Evolutionary conservation across 75 land plant genomes (phyloP).

Genomic region (Selaginella tamariscina): DNA sequence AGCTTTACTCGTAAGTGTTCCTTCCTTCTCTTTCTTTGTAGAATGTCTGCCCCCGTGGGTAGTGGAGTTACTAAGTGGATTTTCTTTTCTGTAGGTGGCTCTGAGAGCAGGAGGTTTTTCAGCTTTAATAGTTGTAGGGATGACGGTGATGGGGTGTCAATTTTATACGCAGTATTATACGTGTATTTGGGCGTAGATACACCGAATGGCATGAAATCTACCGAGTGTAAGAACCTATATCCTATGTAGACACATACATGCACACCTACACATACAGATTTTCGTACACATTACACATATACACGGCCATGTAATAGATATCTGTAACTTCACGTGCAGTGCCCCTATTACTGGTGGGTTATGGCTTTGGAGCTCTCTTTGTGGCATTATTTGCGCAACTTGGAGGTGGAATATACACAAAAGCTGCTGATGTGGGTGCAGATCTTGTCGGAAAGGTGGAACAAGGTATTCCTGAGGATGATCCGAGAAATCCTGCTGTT

Average conservation of each 20-base stretch:
- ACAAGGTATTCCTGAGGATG: slow-evolving; percentile 99
- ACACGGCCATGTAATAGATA: no score
- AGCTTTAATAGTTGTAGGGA: slow-evolving; percentile 89
- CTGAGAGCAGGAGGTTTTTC: slow-evolving; percentile 98
- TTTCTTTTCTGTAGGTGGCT: slow-evolving; percentile 46
- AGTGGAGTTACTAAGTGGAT: no score
- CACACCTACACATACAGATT: no score
- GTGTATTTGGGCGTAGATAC: slow-evolving; percentile 71
- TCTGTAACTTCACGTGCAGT: slow-evolving; percentile 30
- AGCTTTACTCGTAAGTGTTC: slow-evolving; percentile 59
- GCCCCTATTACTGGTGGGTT: slow-evolving; percentile 97
- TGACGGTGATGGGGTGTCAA: slow-evolving; percentile 92
- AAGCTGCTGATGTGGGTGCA: slow-evolving; percentile 99
- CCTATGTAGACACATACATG: no score
- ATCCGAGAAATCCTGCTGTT: slow-evolving; percentile 98
- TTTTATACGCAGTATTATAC: slow-evolving; percentile 78
- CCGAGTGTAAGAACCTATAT: slow-evolving; percentile 55
- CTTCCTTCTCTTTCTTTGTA: background rate
- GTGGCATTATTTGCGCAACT: slow-evolving; percentile 98
- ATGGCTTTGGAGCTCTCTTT: slow-evolving; percentile 99
- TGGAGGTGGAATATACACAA: slow-evolving; percentile 98
- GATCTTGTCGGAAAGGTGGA: slow-evolving; percentile 99
- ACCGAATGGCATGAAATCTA: slow-evolving; percentile 71
- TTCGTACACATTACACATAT: no score
- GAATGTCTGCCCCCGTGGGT: no score